Base-by-base conservation (phyloP, 345 rosid genomes). In the Pugionium cornutum region DNA sequence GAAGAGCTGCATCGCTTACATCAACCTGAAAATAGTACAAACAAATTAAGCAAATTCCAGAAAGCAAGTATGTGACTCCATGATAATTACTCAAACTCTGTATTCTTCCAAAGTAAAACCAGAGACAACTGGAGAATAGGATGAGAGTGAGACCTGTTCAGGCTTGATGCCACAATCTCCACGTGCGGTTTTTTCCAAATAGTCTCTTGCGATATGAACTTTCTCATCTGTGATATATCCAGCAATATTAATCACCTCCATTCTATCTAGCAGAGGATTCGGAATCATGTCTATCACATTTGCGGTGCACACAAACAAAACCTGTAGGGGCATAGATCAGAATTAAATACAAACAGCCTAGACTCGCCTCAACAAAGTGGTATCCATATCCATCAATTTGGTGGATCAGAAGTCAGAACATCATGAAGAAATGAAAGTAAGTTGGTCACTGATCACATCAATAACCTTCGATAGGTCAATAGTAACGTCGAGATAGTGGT, bases 171-270 rank as follows among this genome's bases (percentile, higher is more conserved):
- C 96, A 70, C 96, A 87, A 56, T 91, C 86, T 74, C 81, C 89
- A 18, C 87, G 79, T 4, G 89, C 77, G 31, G 80, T 40, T 79
- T 85, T 92, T 81, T 78, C 92, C 76, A 92, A 72, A 81, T 87
- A 86, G 66, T 87, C 95, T 77, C 92, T 86, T 25, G 96, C 98
- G 63, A 92, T 92, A 69, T 82, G 98, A 85, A 84, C 74, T 80
- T 92, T 92, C 84, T 89, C 96, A 66, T 92, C 96, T 26, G 95
- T 92, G 53, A 92, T 84, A 73, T 92, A 92, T n/a, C 98, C 96
- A 36, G 96, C 85, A 65, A 92, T 81, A 64, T 84, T 70, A 69
- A 92, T 85, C 46, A 92, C 95, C 78, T 92, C 98, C 98, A 89
- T 92, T 72, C 98, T 86, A 70, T 92, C 98, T 78, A 92, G 78